These are phyloP conservation scores for Aspergillaceae sp. DNA, from an alignment of 2,329 filamentous ascomycete genomes.

Conservation along the genomic window DNA sequence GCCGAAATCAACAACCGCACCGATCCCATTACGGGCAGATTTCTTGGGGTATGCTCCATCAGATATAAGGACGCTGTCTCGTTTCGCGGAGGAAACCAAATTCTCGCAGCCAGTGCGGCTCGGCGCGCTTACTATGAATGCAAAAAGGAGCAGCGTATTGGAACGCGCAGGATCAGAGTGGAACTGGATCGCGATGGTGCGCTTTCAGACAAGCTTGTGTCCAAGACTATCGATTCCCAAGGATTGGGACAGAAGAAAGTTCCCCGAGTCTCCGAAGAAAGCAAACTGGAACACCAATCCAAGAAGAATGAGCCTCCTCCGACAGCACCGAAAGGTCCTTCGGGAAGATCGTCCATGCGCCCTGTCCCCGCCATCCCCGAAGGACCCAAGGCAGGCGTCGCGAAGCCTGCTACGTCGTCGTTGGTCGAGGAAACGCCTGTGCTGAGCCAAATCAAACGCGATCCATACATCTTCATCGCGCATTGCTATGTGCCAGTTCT, in stretches of 20 bases:
- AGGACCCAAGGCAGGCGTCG: constrained; percentile 30
- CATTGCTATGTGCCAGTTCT: constrained; percentile 80
- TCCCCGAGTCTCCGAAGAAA: constrained; percentile 13
- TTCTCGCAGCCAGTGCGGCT: constrained; percentile 70
- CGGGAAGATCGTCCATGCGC: constrained; percentile 43
- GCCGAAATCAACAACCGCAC: constrained; percentile 88
- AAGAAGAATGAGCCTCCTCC: constrained; percentile 60
- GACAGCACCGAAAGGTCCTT: constrained; percentile 78
- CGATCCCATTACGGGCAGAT: constrained; percentile 87
- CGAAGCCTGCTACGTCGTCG: constrained; percentile 34
- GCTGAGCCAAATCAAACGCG: constrained; percentile 59
- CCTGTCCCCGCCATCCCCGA: constrained; percentile 25
- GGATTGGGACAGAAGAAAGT: constrained; percentile 42
- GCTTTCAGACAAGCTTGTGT: constrained; percentile 69
- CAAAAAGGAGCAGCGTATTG: constrained; percentile 72
- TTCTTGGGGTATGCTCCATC: constrained; percentile 86
- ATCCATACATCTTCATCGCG: constrained; percentile 88
- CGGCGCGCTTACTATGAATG: constrained; percentile 64
- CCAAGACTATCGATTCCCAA: constrained; percentile 62
- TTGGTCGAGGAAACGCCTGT: constrained; percentile 60
- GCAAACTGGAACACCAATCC: constrained; percentile 30
- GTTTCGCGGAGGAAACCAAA: constrained; percentile 42
- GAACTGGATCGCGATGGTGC: constrained; percentile 83
- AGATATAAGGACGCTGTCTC: constrained; percentile 67
- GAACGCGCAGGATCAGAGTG: constrained; percentile 66